phyloP scores from a whole-genome alignment of 176 grass and related monocot species.

The sorghum (Sorghum bicolor) region Sorghum_bicolor_NCBIv3 NC_012871.2:65534501-65535000 shows the following conservation, averaged over 20 bases:
- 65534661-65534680: slow-evolving; percentile 1
- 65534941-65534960: slow-evolving; percentile 9
- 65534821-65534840: slow-evolving; percentile 36
- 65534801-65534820: slow-evolving; percentile 1
- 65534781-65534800: background rate
- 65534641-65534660: slow-evolving; percentile 13
- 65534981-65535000: slow-evolving; percentile 20
- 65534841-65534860: slow-evolving; percentile 31
- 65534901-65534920: slow-evolving; percentile 25
- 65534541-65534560: slow-evolving; percentile 19
- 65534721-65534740: background rate
- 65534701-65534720: slow-evolving; percentile 4
- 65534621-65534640: background rate
- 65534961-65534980: slow-evolving; percentile 27
- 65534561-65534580: slow-evolving; percentile 3
- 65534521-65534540: background rate
- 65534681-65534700: background rate
- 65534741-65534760: background rate
- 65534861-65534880: slow-evolving; percentile 37
- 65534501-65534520: slow-evolving; percentile 4
- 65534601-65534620: background rate
- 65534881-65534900: slow-evolving; percentile 31
- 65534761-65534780: background rate
- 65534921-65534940: slow-evolving; percentile 23
- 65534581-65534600: background rate